Evolutionary conservation across 2,329 filamentous ascomycete genomes (phyloP).

Genomic region (Epichloe glyceriae): DNA sequence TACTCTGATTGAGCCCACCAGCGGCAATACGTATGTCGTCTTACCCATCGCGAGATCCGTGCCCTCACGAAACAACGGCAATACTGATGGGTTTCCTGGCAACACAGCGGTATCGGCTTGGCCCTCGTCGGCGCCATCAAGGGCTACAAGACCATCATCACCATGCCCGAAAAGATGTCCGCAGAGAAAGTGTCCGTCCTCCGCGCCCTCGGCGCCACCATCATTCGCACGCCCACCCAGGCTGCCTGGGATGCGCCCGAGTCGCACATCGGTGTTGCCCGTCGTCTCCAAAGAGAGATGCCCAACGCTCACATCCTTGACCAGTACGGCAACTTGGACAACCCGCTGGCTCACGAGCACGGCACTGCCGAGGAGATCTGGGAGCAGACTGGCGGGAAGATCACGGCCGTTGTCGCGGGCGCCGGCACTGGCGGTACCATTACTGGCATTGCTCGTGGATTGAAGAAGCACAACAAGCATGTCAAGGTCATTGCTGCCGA

Average conservation of each 20-base stretch:
- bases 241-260: conserved; percentile 91
- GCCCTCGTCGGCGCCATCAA: conserved; percentile 91
- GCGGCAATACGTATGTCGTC: conserved; percentile 64
- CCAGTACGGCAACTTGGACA: conserved; percentile 86
- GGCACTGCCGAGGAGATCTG: conserved; percentile 96
- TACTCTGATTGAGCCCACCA: conserved; percentile 94
- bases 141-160: conserved; percentile 98
- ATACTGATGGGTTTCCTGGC: not conserved
- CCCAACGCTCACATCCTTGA: conserved; percentile 95
- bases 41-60: not conserved
- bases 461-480: conserved; percentile 74
- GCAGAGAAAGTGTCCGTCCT: conserved; percentile 95
- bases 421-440: conserved; percentile 95
- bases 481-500: conserved; percentile 89
- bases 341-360: conserved; percentile 84
- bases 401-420: conserved; percentile 77
- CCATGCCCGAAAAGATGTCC: conserved; percentile 98
- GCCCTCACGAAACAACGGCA: not conserved
- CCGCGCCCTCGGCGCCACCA: conserved; percentile 85
- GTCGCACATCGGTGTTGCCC: conserved; percentile 91
- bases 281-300: conserved; percentile 82
- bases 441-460: conserved; percentile 71
- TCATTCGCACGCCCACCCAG: conserved; percentile 93
- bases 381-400: conserved; percentile 71
- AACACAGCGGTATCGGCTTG: conserved; percentile 64